Base-by-base conservation (phyloP, 805 yeast species). In the Saccharomyces paradoxus region DNA sequence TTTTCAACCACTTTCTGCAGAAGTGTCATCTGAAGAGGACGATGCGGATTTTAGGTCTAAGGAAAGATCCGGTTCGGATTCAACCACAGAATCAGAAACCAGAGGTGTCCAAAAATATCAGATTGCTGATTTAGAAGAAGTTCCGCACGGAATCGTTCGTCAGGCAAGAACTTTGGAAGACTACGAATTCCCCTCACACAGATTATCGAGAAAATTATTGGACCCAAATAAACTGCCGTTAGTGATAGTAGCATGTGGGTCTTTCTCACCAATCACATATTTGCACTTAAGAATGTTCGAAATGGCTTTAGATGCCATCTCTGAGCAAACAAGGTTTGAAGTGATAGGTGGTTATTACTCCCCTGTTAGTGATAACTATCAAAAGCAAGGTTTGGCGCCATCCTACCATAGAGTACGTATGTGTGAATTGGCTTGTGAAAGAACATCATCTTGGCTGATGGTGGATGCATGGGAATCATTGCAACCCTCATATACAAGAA, bases 391-490 rank as follows among this genome's bases (percentile, higher is more conserved):
- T 0, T 75, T 94, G 53, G 98, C 99, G 0, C 83, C 88, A 0
- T 78, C 97, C 0, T 78, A 77, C 58, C 97, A 94, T 70, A 81
- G 99, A 55, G 99, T 94, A 10, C 78, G 98, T 52, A 94, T 94
- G 99, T 90, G 99, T 72, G 99, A 94, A 69, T 77, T 94, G 66
- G 98, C 97, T 0, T 91, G 99, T 71, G 99, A 94, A 68, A 79
- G 99, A 64, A 94, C 99, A 0, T 84, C 94, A 3, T 84, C 92
- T 28, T 94, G 99, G 99, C 77, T 94, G 44, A 94, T 94, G 99
- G 99, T 94, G 29, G 99, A 94, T 70, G 97, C 98, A 0, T 94
- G 99, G 99, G 99, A 94, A 73, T 86, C 95, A 2, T 76, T 94
- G 56, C 99, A 94, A 71, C 87, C 88, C 0, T 79, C 83, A 49